Conservation (phyloP, 2,329 filamentous ascomycete genomes). For the Curvularia sp. region DNA sequence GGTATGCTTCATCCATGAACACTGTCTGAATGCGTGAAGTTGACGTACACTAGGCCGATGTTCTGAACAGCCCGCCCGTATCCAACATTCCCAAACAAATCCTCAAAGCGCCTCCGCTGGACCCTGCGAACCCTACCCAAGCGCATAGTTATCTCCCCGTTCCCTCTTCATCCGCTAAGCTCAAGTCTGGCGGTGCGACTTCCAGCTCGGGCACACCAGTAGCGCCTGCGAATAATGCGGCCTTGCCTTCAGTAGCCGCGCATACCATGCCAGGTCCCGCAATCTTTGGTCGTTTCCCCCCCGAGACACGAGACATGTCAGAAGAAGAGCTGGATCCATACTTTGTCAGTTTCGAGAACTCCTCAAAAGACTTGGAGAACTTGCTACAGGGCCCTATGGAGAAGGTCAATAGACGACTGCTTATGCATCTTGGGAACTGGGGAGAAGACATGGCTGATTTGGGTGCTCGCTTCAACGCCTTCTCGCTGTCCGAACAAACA, state of each 20-base stretch:
- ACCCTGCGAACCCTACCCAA: constrained; percentile 88
- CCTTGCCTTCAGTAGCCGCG: constrained; percentile 61
- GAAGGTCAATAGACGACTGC: constrained; percentile 88
- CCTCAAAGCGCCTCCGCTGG: constrained; percentile 91
- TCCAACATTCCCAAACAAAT: constrained; percentile 92
- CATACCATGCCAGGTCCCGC: constrained; percentile 67
- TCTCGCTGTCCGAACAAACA: constrained; percentile 91
- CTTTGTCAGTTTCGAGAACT: constrained; percentile 90
- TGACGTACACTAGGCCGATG: constrained; percentile 73
- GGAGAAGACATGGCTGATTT: constrained; percentile 90
- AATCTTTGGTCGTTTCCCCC: constrained; percentile 80
- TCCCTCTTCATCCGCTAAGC: constrained; percentile 82
- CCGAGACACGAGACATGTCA: constrained; percentile 74
- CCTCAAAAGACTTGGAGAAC: constrained; percentile 88
- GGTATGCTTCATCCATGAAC: constrained; percentile 62
- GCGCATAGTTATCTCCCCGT: constrained; percentile 89
- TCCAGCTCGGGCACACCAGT: constrained; percentile 61
- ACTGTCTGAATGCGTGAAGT: background rate
- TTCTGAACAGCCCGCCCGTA: constrained; percentile 90
- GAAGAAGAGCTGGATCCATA: constrained; percentile 96
- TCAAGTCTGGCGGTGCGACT: constrained; percentile 65
- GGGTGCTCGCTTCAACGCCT: constrained; percentile 95
- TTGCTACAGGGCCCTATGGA: constrained; percentile 93
- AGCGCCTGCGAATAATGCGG: constrained; percentile 60
- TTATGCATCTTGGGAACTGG: constrained; percentile 83